Base-by-base conservation (phyloP, 495 filamentous ascomycete species). In the Aspergillus campestris region DNA sequence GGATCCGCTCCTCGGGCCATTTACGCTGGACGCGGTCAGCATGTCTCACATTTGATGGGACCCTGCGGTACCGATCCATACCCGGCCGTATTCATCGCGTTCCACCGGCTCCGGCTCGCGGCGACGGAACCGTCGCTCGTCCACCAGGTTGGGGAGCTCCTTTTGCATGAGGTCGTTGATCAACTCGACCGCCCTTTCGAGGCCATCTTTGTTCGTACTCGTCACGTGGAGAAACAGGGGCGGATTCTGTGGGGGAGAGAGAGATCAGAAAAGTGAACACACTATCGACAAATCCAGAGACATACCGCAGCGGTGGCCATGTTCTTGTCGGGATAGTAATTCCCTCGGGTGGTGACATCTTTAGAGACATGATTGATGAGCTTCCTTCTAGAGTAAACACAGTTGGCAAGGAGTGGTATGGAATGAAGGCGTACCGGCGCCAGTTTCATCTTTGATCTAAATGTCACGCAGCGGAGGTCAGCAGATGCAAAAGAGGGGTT, bases 371-470 rank as follows among this genome's bases (percentile, higher is more conserved):
- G 54, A 59, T 55, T 65, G 45, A 82, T 84, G 71, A 84, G 79
- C 72, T 71, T 70, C 59, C 61, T 69, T 78, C 68, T 71, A 71
- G 61, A 72, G 57, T 67, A 67, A 44, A 55, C 18, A 24, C 50
- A 49, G 65, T 73, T 65, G 62, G 65, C 74, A 55, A 35, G 60
- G 34, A 48, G 57, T 45, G 45, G 59, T 43, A 59, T 66, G 63
- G 78, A 67, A 51, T 74, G 66, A 63, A 73, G 77, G 83, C 92
- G 82, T 98, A 98, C 92, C 92, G 75, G 92, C 91, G 82, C 92
- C 92, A 84, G 92, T 96, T 61, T 96, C 86, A 73, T 97, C 90
- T 86, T 95, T 94, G 56, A 98, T 98, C 92, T 98, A 95, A 64
- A 87, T 86, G 62, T 80, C 86, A 92, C 79, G 85, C 78, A 84